Percentiles rank a stretch among this genome's conserved stretches.
Evolutionary conservation across 139 green algal species (phyloP).

Genomic region (Coelastrella sp.): DNA sequence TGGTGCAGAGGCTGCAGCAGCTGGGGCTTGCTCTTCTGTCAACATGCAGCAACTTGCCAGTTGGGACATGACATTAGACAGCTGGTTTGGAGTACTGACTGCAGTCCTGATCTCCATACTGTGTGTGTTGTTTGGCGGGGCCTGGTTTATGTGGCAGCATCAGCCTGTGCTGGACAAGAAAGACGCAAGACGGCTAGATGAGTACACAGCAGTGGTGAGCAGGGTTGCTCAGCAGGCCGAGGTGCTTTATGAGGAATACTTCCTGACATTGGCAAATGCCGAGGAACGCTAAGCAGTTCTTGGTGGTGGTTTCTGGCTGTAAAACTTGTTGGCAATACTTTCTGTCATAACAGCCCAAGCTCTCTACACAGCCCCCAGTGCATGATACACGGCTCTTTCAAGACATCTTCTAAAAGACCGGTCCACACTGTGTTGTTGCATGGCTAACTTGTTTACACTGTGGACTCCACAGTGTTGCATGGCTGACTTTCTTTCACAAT

Average conservation of each 20-base stretch:
- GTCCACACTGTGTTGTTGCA: too few species aligned
- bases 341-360: too few species aligned
- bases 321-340: too few species aligned
- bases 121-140: neutral
- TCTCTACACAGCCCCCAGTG: too few species aligned
- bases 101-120: neutral
- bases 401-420: too few species aligned
- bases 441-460: too few species aligned
- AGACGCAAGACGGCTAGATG: slow-evolving; percentile 27
- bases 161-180: slow-evolving; percentile 34
- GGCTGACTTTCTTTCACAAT: too few species aligned
- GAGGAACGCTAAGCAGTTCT: too few species aligned
- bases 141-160: slow-evolving; percentile 25
- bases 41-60: neutral
- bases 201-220: slow-evolving; percentile 13
- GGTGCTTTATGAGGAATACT: slow-evolving; percentile 42
- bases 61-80: slow-evolving; percentile 10
- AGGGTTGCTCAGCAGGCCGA: neutral
- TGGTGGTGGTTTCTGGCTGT: neutral
- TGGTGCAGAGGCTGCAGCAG: neutral
- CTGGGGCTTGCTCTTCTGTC: neutral
- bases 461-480: too few species aligned
- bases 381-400: too few species aligned
- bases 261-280: slow-evolving; percentile 6
- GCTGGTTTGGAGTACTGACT: neutral